Percentiles rank a stretch among this genome's conserved stretches.
Conservation (phyloP, 2,329 filamentous ascomycete genomes). For the Cytospora leucostoma region DNA sequence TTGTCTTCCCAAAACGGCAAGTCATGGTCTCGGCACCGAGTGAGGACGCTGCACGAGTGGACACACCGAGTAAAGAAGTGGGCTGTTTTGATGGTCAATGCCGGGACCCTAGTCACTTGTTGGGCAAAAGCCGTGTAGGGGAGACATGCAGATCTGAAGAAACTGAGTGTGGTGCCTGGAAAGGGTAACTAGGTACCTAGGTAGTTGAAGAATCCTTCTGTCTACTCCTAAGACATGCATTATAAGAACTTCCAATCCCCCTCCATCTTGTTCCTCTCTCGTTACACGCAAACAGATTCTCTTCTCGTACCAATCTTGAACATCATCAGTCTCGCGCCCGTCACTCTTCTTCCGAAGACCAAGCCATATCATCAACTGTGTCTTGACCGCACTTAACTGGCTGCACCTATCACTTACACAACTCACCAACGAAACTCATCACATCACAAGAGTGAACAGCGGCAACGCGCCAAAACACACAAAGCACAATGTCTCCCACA, state of each 20-base stretch:
- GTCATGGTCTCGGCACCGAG: background rate
- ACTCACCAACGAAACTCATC: background rate
- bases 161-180: background rate
- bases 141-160: background rate
- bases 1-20: conserved; percentile 3
- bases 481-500: conserved; percentile 54
- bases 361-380: background rate
- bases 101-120: background rate
- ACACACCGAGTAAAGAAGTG: conserved; percentile 2
- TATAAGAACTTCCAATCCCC: conserved; percentile 1
- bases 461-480: conserved; percentile 14
- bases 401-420: conserved; percentile 4
- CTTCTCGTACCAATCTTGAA: background rate
- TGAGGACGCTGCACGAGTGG: conserved; percentile 13
- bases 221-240: background rate
- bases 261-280: background rate
- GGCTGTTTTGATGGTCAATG: background rate
- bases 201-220: background rate
- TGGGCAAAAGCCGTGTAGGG: background rate
- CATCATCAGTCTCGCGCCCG: background rate
- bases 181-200: background rate
- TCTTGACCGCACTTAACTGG: background rate
- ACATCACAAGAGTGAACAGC: background rate
- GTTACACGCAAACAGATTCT: background rate
- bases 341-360: background rate